Evolutionary conservation across 176 grass and related monocot genomes (phyloP), one percentile per base, ranked within the genome.

Genomic region (Musa troglodytarum): DNA sequence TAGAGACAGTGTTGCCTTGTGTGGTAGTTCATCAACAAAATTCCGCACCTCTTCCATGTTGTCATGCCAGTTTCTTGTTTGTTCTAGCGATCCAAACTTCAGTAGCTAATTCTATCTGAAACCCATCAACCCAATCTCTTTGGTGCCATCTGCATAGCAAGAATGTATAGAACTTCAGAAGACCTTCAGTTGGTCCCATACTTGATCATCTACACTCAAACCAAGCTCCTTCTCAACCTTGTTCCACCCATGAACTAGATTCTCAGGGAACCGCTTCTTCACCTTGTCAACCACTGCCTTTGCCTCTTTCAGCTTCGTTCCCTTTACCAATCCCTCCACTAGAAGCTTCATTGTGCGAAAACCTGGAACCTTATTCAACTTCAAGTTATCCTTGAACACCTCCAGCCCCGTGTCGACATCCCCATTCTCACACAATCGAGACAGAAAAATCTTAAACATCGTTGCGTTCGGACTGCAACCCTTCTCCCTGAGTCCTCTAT

Each of bases 361-460:
- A 75, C 81, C 78, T 9, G 83, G 85, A 10, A 91, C 73, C 69
- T 68, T 91, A 53, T 86, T 65, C 73, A 1, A 82, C 57, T 22
- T 88, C 68, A 78, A 59, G 61, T 81, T 88, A 82, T 88, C 86
- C 76, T 54, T 72, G 63, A 88, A 91, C 17, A 91, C 68, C 63
- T 64, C 73, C 68, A 95, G 34, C 0, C 63, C 85, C 59, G 63
- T 49, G 54, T 82, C 75, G 26, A 95, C 81, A 78, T 95, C 85
- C n/a, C 81, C 83, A 86, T 80, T 69, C 3, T 25, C 63, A 84
- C 65, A 90, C 53, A 92, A 67, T 3, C 9, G 22, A 11, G 74
- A 34, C 61, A 96, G 6, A 69, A 96, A 79, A 54, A 73, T 78
- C 82, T 43, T 86, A 71, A 81, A 90, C 0, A 83, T 92, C 20